Conservation (phyloP, 192 early-diverging fungal genomes). For the Coemansia sp. region DNA sequence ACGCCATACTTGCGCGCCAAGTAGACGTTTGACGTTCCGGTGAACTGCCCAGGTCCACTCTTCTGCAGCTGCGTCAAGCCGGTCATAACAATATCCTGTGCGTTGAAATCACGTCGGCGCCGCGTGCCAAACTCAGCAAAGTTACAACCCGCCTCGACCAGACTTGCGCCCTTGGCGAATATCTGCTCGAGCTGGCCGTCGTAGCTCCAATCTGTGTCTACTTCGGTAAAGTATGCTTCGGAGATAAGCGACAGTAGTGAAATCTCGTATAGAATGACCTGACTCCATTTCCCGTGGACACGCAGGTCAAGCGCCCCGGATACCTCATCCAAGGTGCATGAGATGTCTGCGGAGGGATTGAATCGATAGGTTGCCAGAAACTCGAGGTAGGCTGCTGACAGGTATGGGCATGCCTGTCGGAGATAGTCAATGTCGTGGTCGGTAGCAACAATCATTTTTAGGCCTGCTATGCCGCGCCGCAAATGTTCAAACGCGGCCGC, state of each 20-base stretch:
- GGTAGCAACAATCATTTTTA: conserved; percentile 7
- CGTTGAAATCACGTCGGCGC: conserved; percentile 60
- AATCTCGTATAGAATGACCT: conserved; percentile 76
- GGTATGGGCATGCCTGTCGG: conserved; percentile 48
- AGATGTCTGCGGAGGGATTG: conserved; percentile 10
- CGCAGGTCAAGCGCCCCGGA: conserved; percentile 41
- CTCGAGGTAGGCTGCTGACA: conserved; percentile 55
- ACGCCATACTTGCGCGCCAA: conserved; percentile 56
- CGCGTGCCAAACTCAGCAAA: conserved; percentile 82
- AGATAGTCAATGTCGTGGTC: conserved; percentile 47
- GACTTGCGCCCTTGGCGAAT: conserved; percentile 44
- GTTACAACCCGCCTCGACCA: conserved; percentile 56
- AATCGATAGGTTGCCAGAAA: conserved; percentile 62
- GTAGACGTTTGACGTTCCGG: conserved; percentile 70
- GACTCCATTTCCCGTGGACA: conserved; percentile 61
- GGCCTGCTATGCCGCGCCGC: conserved; percentile 31
- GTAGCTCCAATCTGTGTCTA: conserved; percentile 67
- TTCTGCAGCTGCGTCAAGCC: conserved; percentile 24
- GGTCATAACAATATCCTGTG: conserved; percentile 61
- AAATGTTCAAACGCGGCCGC: conserved; percentile 47
- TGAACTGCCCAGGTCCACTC: conserved; percentile 46
- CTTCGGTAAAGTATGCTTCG: conserved; percentile 63
- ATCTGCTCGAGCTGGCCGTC: conserved; percentile 57
- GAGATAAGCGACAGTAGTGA: conserved; percentile 64
- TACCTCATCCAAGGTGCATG: conserved; percentile 11